phyloP scores from a whole-genome alignment of 108 stramenopile genomes.

The Hondaea fermentalgiana region DNA sequence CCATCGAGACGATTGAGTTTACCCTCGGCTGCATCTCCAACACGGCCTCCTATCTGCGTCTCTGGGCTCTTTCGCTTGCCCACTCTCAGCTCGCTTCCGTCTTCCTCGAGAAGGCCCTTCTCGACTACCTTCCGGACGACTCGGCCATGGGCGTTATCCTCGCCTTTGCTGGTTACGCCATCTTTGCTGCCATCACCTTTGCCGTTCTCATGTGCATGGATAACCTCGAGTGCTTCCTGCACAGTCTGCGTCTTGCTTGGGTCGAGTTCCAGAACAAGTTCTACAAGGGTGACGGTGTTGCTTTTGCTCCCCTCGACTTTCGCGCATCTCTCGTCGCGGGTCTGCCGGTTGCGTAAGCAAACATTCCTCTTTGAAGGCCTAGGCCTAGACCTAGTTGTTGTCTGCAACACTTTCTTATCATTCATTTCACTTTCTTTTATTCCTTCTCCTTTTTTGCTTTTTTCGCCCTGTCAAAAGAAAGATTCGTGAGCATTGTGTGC shows the following conservation, averaged over 20 bases:
- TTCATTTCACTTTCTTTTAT: too few relatives aligned
- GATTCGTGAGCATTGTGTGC: too few relatives aligned
- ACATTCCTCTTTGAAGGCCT: not conserved
- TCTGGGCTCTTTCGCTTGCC: constrained; percentile 95
- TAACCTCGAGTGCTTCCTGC: constrained; percentile 97
- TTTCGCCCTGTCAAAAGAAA: too few relatives aligned
- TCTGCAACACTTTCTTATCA: too few relatives aligned
- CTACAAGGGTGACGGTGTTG: constrained; percentile 85
- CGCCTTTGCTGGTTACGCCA: constrained; percentile 83
- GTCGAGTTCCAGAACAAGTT: constrained; percentile 99
- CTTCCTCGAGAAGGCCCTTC: constrained; percentile 96
- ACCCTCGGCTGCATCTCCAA: constrained; percentile 96
- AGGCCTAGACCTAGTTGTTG: too few relatives aligned
- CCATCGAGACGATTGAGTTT: constrained; percentile 98
- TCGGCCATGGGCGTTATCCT: constrained; percentile 71
- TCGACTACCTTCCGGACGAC: constrained; percentile 56
- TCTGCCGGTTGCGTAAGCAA: not conserved
- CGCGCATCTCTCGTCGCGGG: constrained; percentile 68
- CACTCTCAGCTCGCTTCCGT: constrained; percentile 95
- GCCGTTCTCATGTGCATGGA: constrained; percentile 95
- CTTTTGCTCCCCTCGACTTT: constrained; percentile 79
- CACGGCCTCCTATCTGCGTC: constrained; percentile 97
- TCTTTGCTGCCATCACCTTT: constrained; percentile 89
- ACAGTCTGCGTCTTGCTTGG: constrained; percentile 97
- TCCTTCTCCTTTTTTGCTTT: too few relatives aligned